phyloP scores from a whole-genome alignment of 768 basidiomycete genomes.

The Punctularia strigosozonata region DNA sequence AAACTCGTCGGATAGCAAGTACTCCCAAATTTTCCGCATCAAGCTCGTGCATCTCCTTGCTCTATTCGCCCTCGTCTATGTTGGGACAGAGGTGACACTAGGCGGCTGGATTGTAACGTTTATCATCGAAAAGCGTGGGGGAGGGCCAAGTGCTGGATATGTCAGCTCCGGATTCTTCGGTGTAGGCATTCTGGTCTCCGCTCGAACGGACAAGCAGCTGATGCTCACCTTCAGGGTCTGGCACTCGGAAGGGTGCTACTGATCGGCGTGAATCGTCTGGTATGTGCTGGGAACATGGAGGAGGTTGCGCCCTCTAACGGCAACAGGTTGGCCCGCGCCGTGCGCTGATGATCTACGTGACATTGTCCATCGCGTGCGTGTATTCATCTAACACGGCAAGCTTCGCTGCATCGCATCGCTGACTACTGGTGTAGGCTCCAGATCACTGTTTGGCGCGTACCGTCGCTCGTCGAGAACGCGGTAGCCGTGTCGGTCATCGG shows the following conservation, averaged over 20 bases:
- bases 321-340: no score
- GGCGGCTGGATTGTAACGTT: conserved; percentile 63
- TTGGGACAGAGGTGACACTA: conserved; percentile 37
- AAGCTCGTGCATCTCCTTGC: conserved; percentile 34
- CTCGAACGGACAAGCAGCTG: conserved; percentile 6
- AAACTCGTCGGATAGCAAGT: not conserved
- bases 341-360: no score
- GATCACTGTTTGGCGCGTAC: conserved; percentile 57
- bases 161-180: conserved; percentile 48
- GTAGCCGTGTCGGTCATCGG: conserved; percentile 57
- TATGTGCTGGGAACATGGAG: no score
- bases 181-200: conserved; percentile 23
- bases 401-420: not conserved
- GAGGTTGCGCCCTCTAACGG: no score
- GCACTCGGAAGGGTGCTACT: conserved; percentile 3
- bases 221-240: conserved; percentile 6
- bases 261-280: no score
- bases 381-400: not conserved
- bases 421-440: conserved; percentile 33
- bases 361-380: not conserved
- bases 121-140: conserved; percentile 28
- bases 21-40: conserved; percentile 10
- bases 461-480: conserved; percentile 51
- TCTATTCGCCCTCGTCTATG: conserved; percentile 31
- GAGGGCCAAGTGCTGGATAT: conserved; percentile 39